Evolutionary conservation across 345 rosid species (phyloP).

Genomic region (Gossypium herbaceum): DNA sequence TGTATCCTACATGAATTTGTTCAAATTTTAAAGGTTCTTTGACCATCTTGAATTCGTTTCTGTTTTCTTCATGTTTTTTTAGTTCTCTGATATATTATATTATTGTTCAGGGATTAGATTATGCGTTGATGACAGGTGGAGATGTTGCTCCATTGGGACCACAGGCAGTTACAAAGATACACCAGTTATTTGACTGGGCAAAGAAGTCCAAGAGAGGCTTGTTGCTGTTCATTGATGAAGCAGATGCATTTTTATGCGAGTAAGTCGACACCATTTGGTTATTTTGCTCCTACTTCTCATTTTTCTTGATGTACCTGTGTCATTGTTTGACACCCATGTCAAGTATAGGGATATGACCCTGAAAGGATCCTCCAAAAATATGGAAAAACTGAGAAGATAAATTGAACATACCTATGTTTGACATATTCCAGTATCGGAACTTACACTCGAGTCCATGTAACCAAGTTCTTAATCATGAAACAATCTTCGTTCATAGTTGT

Average conservation of each 20-base stretch:
- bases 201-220: conserved; percentile 86
- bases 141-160: conserved; percentile 98
- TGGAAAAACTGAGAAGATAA: background rate
- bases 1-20: too few relatives aligned
- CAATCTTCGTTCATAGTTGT: background rate
- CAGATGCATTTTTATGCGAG: conserved; percentile 99
- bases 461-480: background rate
- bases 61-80: conserved; percentile 1
- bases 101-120: conserved; percentile 78
- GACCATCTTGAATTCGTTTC: background rate
- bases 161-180: conserved; percentile 98
- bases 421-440: background rate
- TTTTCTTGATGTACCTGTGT: too few relatives aligned
- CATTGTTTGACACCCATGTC: too few relatives aligned
- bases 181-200: conserved; percentile 94
- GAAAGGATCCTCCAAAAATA: too few relatives aligned
- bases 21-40: too few relatives aligned
- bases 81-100: conserved; percentile 16
- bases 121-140: conserved; percentile 99
- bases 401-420: background rate
- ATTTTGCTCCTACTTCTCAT: background rate
- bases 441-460: background rate
- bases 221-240: conserved; percentile 92
- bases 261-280: conserved; percentile 37
- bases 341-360: too few relatives aligned